Base-by-base conservation (phyloP, 192 early-diverging fungal genomes). In the Coemansia sp. region DNA sequence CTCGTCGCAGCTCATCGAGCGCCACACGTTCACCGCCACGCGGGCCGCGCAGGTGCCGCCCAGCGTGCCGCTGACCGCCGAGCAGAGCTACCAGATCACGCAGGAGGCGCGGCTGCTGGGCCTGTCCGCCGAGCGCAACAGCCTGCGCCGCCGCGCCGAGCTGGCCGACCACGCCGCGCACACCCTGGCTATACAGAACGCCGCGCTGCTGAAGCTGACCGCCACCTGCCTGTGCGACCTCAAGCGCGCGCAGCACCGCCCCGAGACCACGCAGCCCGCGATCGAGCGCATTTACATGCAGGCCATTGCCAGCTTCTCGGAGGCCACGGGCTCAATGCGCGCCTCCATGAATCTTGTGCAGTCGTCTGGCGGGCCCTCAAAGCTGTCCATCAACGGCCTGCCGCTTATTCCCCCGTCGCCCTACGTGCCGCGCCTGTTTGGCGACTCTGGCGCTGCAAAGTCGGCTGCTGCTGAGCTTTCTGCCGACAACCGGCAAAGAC, bases 271-370 rank as follows among this genome's bases (percentile, higher is more conserved):
- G 13, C 48, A 54, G 36, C 46, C 54, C 0, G 53, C 48, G 3
- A 42, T 77, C n/a, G 64, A 65, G n/a, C 59, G 63, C 46, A 60
- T 70, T 9, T 77, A 77, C 52, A 41, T 77, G 74, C 74, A 77
- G 51, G 62, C 74, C 3, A 77, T 77, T 6, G 38, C 67, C 9
- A 43, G 63, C 25, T 77, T 70, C 34, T 53, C 61, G 11, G 74
- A 77, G 21, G 68, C 53, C 9, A 77, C 74, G 9, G 62, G 59
- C 11, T 22, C 52, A 8, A 63, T 66, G 45, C 54, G 63, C 36
- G 40, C 39, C 10, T 54, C 74, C 2, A 67, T 77, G 53, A 52
- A 65, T 31, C 26, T 46, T n/a, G 73, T 76, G 4, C 53, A 48
- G n/a, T 35, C 55, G 9, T 52, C 53, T 9, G 67, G 65, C 0